Percentiles rank a stretch among this genome's conserved stretches.
These are phyloP conservation scores for Psilocybe sp. DNA, from an alignment of 768 basidiomycete genomes.

Conservation along the genomic window DNA sequence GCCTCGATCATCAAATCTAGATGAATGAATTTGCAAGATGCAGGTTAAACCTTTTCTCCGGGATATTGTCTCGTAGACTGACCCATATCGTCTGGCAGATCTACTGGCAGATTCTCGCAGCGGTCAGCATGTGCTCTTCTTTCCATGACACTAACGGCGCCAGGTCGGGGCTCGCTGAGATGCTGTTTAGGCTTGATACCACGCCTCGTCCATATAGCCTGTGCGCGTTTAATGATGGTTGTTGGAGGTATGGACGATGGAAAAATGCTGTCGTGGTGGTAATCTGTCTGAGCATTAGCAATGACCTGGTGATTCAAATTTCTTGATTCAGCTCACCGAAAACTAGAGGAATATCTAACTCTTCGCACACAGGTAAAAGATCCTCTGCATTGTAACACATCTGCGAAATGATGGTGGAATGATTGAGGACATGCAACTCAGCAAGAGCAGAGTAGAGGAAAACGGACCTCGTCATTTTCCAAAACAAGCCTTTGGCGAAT, in stretches of 20 bases:
- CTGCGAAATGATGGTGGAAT: conserved; percentile 21
- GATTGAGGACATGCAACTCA: neutral
- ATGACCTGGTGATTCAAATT: neutral
- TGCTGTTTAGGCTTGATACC: conserved; percentile 92
- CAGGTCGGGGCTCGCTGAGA: conserved; percentile 84
- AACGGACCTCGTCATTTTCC: conserved; percentile 88
- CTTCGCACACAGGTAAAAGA: conserved; percentile 81
- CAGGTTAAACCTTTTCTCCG: conserved; percentile 2
- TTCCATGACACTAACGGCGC: conserved; percentile 83
- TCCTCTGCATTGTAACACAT: conserved; percentile 90
- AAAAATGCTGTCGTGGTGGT: conserved; percentile 79
- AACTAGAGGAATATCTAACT: conserved; percentile 72
- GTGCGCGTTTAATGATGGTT: conserved; percentile 71
- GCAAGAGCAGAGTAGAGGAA: neutral
- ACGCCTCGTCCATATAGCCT: conserved; percentile 68
- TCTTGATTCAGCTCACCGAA: conserved; percentile 36
- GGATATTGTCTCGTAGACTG: conserved; percentile 14
- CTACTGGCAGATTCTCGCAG: conserved; percentile 62
- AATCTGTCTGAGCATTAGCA: conserved; percentile 39
- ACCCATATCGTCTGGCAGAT: conserved; percentile 70
- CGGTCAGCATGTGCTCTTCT: conserved; percentile 84
- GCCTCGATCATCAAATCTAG: conserved; percentile 91
- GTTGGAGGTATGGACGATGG: conserved; percentile 58
- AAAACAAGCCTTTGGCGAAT: conserved; percentile 76
- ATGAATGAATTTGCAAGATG: conserved; percentile 10